Evolutionary conservation across 257 asterid species (phyloP).

Genomic region (Solanum chaucha): DNA sequence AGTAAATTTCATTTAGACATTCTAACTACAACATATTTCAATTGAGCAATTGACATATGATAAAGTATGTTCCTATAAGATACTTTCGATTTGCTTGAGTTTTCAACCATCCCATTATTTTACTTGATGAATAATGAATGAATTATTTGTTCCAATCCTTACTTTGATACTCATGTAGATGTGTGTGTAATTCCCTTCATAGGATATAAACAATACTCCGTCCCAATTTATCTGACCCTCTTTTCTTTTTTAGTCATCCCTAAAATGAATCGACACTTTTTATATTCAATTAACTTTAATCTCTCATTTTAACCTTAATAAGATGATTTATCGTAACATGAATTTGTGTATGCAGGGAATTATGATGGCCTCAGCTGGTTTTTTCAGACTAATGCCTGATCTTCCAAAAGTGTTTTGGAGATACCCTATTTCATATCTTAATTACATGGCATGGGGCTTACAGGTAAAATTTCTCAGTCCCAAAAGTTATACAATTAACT

Average conservation of each 20-base stretch:
- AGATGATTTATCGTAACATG: neutral
- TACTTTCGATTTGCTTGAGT: neutral
- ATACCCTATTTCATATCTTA: conserved; percentile 68
- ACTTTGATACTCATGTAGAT: neutral
- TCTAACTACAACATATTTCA: neutral
- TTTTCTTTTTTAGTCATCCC: neutral
- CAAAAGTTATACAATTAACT: neutral
- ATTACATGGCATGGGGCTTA: conserved; percentile 81
- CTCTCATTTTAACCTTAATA: neutral
- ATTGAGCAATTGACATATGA: neutral
- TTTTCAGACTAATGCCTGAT: conserved; percentile 48
- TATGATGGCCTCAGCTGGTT: conserved; percentile 92
- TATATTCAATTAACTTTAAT: neutral
- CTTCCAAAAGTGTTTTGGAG: conserved; percentile 73
- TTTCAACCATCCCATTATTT: neutral
- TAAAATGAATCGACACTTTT: neutral
- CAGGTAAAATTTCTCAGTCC: conserved; percentile 28
- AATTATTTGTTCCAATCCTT: neutral
- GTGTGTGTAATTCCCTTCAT: neutral
- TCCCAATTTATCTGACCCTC: neutral
- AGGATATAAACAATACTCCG: neutral
- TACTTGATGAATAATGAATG: neutral
- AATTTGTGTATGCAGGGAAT: conserved; percentile 38
- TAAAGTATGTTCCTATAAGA: neutral
- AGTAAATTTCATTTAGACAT: neutral